A percentile compares a stretch with the other conserved stretches of the same genome.
phyloP scores from a whole-genome alignment of 75 land plant genomes.

The Isoetes taiwanensis region DNA sequence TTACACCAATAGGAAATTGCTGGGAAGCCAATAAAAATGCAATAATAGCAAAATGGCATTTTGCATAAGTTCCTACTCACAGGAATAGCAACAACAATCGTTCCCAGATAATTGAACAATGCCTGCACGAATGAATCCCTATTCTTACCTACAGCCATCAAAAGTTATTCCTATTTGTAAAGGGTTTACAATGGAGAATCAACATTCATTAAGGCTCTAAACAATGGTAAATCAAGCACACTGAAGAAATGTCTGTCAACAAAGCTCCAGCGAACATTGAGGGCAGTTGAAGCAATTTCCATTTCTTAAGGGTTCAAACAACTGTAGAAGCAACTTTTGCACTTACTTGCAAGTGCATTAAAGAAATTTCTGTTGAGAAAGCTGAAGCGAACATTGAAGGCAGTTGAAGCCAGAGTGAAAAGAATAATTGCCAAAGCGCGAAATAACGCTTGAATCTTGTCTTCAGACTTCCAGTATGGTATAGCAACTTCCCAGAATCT shows the following conservation, averaged over 20 bases:
- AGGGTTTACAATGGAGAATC: too few species aligned
- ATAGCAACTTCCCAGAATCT: not conserved
- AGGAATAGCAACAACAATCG: not conserved
- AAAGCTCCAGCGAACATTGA: too few species aligned
- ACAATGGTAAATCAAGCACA: too few species aligned
- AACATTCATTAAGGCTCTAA: too few species aligned
- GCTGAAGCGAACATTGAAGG: not conserved
- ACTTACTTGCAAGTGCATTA: not conserved
- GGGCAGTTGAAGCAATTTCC: not conserved
- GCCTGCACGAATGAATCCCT: not conserved
- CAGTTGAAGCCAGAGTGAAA: not conserved
- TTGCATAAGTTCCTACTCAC: too few species aligned
- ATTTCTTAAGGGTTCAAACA: not conserved
- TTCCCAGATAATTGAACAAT: not conserved
- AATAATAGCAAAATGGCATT: too few species aligned
- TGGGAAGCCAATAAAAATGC: not conserved
- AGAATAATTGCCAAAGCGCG: not conserved
- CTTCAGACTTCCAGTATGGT: constrained; percentile 2
- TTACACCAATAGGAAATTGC: not conserved
- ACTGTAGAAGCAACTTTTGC: not conserved
- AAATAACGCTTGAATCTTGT: not conserved
- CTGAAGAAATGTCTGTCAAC: too few species aligned
- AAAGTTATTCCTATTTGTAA: too few species aligned
- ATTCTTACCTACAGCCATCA: too few species aligned
- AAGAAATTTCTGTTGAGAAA: not conserved